Percentiles rank a stretch among this genome's conserved stretches.
Evolutionary conservation across 257 asterid species (phyloP).

Genomic region (Plectranthus barbatus): DNA sequence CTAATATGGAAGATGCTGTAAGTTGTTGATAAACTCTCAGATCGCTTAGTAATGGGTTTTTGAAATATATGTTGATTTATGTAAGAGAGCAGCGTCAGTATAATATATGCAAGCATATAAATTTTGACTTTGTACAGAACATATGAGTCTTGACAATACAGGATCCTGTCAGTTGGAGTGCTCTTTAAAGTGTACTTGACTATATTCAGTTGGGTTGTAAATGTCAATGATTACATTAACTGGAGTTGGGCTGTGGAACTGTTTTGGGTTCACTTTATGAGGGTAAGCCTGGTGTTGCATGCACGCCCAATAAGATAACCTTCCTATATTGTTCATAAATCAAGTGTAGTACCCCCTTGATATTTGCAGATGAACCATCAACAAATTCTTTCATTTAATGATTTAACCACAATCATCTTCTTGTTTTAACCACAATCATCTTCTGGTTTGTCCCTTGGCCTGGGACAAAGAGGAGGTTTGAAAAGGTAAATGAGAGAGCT

Average conservation of each 20-base stretch:
- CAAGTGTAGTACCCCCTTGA: neutral
- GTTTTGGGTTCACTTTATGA: neutral
- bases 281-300: neutral
- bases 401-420: neutral
- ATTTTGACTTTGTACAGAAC: no score
- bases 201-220: neutral
- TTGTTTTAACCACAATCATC: no score
- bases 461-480: neutral
- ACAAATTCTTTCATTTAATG: neutral
- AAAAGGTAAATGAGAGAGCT: neutral
- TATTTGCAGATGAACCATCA: neutral
- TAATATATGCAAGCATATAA: neutral
- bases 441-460: neutral
- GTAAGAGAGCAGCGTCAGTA: neutral
- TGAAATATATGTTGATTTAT: neutral
- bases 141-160: neutral
- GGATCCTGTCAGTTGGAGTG: neutral
- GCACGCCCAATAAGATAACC: neutral
- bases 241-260: neutral
- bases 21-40: constrained; percentile 23
- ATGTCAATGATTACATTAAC: neutral
- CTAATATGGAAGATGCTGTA: constrained; percentile 98
- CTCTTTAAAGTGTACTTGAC: neutral
- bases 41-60: neutral
- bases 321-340: neutral